Evolutionary conservation across 1,139 yeast genomes (phyloP), one percentile per base, ranked within the genome.

Genomic region (Sugiyamaella grinbergsii): DNA sequence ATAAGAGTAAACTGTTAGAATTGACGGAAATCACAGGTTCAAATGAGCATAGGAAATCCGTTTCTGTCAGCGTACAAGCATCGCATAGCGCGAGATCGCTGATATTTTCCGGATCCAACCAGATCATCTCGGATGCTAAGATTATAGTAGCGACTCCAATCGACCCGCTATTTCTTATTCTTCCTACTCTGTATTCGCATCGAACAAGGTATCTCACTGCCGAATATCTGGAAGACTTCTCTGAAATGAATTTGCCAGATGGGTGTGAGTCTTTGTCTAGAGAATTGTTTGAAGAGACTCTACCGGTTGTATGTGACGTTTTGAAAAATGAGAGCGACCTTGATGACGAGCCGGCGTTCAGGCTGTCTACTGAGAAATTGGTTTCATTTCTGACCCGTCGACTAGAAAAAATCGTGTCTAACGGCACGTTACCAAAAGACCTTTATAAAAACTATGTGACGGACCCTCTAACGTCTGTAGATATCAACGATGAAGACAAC

Each of bases 111-210:
- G 34, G 57, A 46, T 6, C 43, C 46, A 11, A 54, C 55, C 16
- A 33, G 29, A 37, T 45, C 43, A 37, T 45, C 19, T 45, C 49
- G 2, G 64, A 64, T 36, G 61, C 68, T 3, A 31, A 53, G 7
- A 20, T 70, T 7, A 46, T 57, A n/a, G 60, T 66, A 4, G 62
- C 68, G 5, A 64, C 71, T 2, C 69, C 70, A 5, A 46, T 70
- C 10, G 58, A 67, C 37, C 63, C 69, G 1, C 19, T 67, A 10
- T 68, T 61, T 45, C 57, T 71, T 10, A 54, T 66, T 2, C 51
- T 71, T 31, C 59, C 61, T 3, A 56, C 59, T 7, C 55, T 71
- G 18, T 52, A 42, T 38, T 55, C 47, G 20, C 50, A 56, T 40
- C 53, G 58, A 19, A 49, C 49, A 16, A 55, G 61, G 41, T 59